Conservation (phyloP, 129 eudicot genomes). For the Lactuca sativa region DNA sequence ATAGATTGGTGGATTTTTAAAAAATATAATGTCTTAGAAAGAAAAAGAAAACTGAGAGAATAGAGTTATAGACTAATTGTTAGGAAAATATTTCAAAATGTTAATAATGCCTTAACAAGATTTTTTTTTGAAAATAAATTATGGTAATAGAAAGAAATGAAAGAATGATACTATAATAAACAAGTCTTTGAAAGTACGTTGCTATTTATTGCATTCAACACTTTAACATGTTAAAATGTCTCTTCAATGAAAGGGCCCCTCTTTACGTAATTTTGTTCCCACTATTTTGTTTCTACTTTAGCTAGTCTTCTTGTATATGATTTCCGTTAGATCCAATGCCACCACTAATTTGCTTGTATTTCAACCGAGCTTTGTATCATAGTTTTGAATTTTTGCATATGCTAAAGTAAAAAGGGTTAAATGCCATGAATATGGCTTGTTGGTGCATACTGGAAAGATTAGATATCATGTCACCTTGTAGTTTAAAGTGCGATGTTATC, state of each 20-base stretch:
- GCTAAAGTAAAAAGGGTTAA: conserved; percentile 17
- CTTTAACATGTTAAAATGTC: not conserved
- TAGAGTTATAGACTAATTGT: no score
- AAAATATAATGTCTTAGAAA: not conserved
- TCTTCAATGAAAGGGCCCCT: not conserved
- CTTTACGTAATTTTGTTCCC: conserved; percentile 11
- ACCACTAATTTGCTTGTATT: conserved; percentile 30
- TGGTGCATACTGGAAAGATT: conserved; percentile 17
- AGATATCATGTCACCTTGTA: conserved; percentile 25
- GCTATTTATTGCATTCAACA: not conserved
- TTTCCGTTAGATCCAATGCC: conserved; percentile 24
- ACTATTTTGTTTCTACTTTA: conserved; percentile 14
- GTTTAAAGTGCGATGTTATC: conserved; percentile 28
- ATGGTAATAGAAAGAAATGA: not conserved
- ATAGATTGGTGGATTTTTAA: no score
- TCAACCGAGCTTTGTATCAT: conserved; percentile 17
- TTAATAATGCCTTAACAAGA: not conserved
- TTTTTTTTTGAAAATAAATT: no score
- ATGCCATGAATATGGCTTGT: conserved; percentile 22
- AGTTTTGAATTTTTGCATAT: conserved; percentile 22
- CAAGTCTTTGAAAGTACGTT: not conserved
- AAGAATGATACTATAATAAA: not conserved
- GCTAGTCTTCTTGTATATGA: conserved; percentile 19
- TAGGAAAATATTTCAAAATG: no score
- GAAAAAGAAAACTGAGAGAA: no score